Percentiles rank a stretch among this genome's conserved stretches.
Evolutionary conservation across 352 stramenopile genomes (phyloP).

Genomic region (Phytophthora ramorum): DNA sequence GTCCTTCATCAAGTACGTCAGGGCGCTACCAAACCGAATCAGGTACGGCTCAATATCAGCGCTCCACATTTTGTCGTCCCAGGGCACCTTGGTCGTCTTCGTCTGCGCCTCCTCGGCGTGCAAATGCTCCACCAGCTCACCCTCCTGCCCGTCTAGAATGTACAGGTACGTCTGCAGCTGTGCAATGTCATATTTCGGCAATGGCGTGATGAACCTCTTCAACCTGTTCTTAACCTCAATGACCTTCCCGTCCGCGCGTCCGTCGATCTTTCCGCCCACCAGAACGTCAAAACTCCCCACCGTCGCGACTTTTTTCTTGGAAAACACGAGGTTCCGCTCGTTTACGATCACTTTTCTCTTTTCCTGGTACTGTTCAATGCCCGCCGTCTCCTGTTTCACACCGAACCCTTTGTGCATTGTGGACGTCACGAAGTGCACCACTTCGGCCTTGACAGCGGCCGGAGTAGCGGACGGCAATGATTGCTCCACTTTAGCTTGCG

Average conservation of each 20-base stretch:
- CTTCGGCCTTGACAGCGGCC: slow-evolving; percentile 56
- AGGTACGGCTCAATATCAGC: slow-evolving; percentile 70
- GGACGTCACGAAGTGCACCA: slow-evolving; percentile 78
- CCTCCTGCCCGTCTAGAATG: slow-evolving; percentile 68
- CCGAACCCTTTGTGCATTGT: slow-evolving; percentile 87
- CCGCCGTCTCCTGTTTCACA: slow-evolving; percentile 61
- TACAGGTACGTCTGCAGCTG: slow-evolving; percentile 90
- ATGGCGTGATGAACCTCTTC: slow-evolving; percentile 66
- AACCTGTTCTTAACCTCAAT: slow-evolving; percentile 90
- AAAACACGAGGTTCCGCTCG: slow-evolving; percentile 80
- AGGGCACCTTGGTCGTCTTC: slow-evolving; percentile 72
- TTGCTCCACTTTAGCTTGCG: slow-evolving; percentile 53
- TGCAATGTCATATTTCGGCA: slow-evolving; percentile 83
- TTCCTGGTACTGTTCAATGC: slow-evolving; percentile 75
- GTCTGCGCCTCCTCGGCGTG: slow-evolving; percentile 60
- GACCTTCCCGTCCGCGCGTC: slow-evolving; percentile 74
- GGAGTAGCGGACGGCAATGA: slow-evolving; percentile 61
- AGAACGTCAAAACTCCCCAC: slow-evolving; percentile 61
- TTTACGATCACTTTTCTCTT: slow-evolving; percentile 61
- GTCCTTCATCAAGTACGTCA: slow-evolving; percentile 82
- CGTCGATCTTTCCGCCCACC: slow-evolving; percentile 88
- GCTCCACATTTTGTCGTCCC: slow-evolving; percentile 77
- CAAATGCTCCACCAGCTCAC: slow-evolving; percentile 85
- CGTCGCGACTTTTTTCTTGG: slow-evolving; percentile 68
- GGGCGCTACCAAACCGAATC: slow-evolving; percentile 68